Base-by-base conservation (phyloP, 116 monocot species). In the Posidonia oceanica region DNA sequence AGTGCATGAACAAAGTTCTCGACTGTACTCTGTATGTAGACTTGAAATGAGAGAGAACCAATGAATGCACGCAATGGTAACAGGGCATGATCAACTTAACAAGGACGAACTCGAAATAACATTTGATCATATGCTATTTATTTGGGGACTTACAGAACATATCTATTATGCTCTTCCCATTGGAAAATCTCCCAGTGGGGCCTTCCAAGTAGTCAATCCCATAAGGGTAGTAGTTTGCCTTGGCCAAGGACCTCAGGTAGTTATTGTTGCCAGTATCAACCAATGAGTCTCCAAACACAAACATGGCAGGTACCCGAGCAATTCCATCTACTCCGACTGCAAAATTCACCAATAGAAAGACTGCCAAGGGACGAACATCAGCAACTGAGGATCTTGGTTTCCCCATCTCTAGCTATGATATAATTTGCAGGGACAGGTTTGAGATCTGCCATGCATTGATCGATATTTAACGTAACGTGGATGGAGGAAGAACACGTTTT, bases 181-280 rank as follows among this genome's bases (percentile, higher is more conserved):
- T 90, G 55, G 71, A 79, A 60, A 94, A 94, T 58, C 94, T 83
- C 38, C 90, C 90, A 4, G 87, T 90, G 3, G 85, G 74, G 7
- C 94, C 87, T 76, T 85, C 81, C 44, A 15, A 82, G 85, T 85
- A 90, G 52, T 94, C 94, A 21, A 94, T 72, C 15, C 94, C 94
- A 61, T 89, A 94, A 7, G 90, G 94, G 69, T 80, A 87, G 85
- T 79, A 94, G 62, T 89, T 80, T 56, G 90, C 74, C 78, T 82
- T 89, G 0, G 89, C 94, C 53, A 81, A 14, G 64, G 90, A 87
- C 69, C 57, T 75, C 17, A 90, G 59, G 55, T 66, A 64, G 63
- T 94, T 90, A 71, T 90, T 94, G 78, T 88, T 94, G 37, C 90
- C 94, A 74, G 80, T 61, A 75, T 94, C 94, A 7, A 85, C 78